Percentiles rank a stretch among this genome's conserved stretches.
These are phyloP conservation scores for Themeda triandra DNA, from an alignment of 176 grass and related monocot species.

Conservation along the genomic window DNA sequence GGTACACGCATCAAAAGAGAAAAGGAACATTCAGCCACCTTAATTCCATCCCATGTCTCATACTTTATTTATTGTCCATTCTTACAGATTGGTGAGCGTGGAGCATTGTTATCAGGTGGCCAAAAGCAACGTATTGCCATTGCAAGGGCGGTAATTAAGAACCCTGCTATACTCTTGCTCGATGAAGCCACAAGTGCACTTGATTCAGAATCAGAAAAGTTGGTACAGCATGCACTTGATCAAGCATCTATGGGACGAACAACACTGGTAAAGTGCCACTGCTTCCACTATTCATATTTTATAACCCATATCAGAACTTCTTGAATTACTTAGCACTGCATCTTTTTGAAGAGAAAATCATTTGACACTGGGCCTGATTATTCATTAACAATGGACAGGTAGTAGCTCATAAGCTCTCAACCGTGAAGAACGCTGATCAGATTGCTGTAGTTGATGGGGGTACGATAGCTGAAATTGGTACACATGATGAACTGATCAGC, in stretches of 20 bases:
- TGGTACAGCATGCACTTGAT: slow-evolving; percentile 90
- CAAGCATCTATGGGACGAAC: slow-evolving; percentile 99
- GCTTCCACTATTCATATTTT: not conserved
- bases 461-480: slow-evolving; percentile 80
- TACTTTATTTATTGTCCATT: not conserved
- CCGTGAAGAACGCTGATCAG: slow-evolving; percentile 89
- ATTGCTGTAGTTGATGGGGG: slow-evolving; percentile 91
- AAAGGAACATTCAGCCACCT: not conserved
- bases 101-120: slow-evolving; percentile 80
- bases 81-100: slow-evolving; percentile 89
- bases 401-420: slow-evolving; percentile 97
- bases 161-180: slow-evolving; percentile 88
- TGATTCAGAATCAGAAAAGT: slow-evolving; percentile 93
- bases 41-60: slow-evolving; percentile 2
- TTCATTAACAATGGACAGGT: slow-evolving; percentile 53
- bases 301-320: not conserved
- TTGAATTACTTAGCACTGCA: not conserved
- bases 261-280: slow-evolving; percentile 56
- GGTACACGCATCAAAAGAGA: slow-evolving; percentile 31
- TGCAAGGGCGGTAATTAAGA: slow-evolving; percentile 89
- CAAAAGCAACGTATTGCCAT: slow-evolving; percentile 98
- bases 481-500: slow-evolving; percentile 84
- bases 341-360: not conserved
- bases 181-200: slow-evolving; percentile 98
- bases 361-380: slow-evolving; percentile 10